Evolutionary conservation across 2,329 filamentous ascomycete species (phyloP).

Genomic region (Colletotrichum kahawae): DNA sequence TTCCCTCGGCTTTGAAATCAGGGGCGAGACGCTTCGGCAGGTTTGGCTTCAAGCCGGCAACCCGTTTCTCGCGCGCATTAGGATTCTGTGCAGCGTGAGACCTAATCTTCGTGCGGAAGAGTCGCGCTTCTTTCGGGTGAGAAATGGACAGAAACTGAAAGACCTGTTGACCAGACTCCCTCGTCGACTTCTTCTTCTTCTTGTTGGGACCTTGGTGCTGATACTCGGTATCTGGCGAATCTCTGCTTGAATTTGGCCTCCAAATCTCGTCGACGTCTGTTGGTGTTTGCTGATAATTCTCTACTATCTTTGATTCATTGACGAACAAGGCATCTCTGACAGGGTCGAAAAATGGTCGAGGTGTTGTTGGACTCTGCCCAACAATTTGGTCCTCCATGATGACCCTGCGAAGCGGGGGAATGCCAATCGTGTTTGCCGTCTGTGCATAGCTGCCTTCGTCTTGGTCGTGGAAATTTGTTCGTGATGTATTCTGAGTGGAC

Average conservation of each 20-base stretch:
- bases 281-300: background rate
- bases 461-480: background rate
- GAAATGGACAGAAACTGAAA: background rate
- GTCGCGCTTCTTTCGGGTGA: background rate
- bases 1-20: background rate
- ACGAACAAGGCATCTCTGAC: background rate
- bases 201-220: background rate
- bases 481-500: background rate
- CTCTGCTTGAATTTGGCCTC: background rate
- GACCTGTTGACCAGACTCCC: background rate
- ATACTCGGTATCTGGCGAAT: background rate
- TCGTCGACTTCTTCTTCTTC: background rate
- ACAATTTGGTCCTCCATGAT: no score
- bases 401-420: background rate
- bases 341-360: background rate
- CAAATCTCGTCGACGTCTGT: background rate
- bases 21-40: background rate
- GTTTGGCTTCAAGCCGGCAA: background rate
- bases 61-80: background rate
- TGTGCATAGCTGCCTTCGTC: background rate
- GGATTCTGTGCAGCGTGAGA: background rate
- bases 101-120: background rate
- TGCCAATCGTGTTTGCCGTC: background rate
- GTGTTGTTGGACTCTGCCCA: background rate
- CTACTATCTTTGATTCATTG: background rate